phyloP scores from a whole-genome alignment of 108 stramenopile genomes.

The Schizochytrium sp. region DNA sequence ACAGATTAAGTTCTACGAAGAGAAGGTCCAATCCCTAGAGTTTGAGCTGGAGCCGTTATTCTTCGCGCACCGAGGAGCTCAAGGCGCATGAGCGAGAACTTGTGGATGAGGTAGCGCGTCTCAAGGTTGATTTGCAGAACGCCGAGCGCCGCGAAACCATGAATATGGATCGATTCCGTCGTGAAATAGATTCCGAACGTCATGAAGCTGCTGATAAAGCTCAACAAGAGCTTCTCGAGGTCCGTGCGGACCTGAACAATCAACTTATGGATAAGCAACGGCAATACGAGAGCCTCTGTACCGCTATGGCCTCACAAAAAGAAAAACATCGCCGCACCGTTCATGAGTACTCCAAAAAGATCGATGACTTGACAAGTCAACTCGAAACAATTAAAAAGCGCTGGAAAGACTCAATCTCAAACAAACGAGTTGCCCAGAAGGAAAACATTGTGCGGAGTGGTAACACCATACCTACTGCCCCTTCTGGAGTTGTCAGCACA shows the following conservation, averaged over 20 bases:
- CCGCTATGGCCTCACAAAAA: neutral
- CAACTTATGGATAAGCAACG: slow-evolving; percentile 5
- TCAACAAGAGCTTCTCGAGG: neutral
- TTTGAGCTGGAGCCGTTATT: neutral
- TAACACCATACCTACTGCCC: neutral
- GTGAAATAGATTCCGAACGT: neutral
- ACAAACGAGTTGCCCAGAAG: neutral
- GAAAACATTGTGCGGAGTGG: slow-evolving; percentile 27
- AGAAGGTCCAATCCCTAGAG: neutral
- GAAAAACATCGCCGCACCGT: slow-evolving; percentile 20
- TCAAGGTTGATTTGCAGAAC: neutral
- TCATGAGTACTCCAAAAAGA: neutral
- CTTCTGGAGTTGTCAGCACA: neutral
- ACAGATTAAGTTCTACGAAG: neutral
- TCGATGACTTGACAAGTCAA: neutral
- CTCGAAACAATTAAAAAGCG: slow-evolving; percentile 1
- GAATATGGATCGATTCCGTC: neutral
- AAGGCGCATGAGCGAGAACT: slow-evolving; percentile 13
- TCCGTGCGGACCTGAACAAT: neutral
- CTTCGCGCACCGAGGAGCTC: neutral
- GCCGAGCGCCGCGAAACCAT: neutral
- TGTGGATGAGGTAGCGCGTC: neutral
- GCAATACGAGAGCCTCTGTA: neutral
- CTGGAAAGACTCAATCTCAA: slow-evolving; percentile 45
- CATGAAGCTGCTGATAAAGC: neutral